Evolutionary conservation across 768 basidiomycete species (phyloP).

Genomic region (Naganishia vaughanmartiniae): DNA sequence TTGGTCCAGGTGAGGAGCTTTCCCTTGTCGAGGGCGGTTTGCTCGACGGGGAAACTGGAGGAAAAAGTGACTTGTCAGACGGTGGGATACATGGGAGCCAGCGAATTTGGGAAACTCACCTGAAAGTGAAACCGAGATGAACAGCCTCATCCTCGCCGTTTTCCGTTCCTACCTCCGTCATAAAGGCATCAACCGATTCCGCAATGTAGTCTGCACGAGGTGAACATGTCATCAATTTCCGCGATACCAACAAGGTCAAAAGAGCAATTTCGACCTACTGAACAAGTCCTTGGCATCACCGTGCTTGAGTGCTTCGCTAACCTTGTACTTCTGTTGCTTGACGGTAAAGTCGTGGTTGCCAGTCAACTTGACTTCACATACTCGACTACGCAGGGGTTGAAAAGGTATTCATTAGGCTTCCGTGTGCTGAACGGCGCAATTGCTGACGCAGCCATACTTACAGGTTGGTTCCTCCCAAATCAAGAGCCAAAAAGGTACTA

Average conservation of each 20-base stretch:
- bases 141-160: conserved; percentile 49
- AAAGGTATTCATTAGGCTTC: neutral
- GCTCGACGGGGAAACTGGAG: conserved; percentile 90
- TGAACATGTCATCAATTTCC: neutral
- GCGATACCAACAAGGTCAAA: neutral
- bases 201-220: conserved; percentile 81
- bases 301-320: conserved; percentile 87
- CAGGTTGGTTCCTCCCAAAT: conserved; percentile 97
- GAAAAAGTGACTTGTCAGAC: neutral
- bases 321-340: conserved; percentile 93
- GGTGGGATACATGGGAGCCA: neutral
- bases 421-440: neutral
- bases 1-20: conserved; percentile 85
- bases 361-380: conserved; percentile 87
- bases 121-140: conserved; percentile 85
- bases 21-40: conserved; percentile 85
- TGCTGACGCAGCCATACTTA: conserved; percentile 55
- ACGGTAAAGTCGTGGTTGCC: conserved; percentile 86
- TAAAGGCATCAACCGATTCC: conserved; percentile 90
- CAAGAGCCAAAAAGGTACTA: conserved; percentile 92
- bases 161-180: conserved; percentile 63
- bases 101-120: conserved; percentile 35
- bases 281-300: conserved; percentile 85
- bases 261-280: conserved; percentile 57
- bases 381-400: conserved; percentile 62